Percentiles rank a stretch among this genome's conserved stretches.
phyloP scores from a whole-genome alignment of 139 green algal species.

The Bryopsis sp. region DNA sequence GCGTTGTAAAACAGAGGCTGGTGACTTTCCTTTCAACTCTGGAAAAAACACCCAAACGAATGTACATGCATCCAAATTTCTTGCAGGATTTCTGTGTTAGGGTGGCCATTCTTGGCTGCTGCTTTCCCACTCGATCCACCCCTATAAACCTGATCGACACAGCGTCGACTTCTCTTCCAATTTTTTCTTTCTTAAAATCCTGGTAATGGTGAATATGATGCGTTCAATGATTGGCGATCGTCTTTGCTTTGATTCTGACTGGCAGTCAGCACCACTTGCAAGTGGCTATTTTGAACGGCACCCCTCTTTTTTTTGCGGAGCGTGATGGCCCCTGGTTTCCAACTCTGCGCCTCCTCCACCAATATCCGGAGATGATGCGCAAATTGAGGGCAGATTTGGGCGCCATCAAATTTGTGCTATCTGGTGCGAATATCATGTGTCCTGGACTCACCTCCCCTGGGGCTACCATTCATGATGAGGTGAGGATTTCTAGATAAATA shows the following conservation, averaged over 20 bases:
- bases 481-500: conserved; percentile 23
- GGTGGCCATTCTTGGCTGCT: too few species aligned
- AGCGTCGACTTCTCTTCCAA: neutral
- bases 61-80: too few species aligned
- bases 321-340: conserved; percentile 90
- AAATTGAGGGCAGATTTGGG: conserved; percentile 81
- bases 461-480: conserved; percentile 88
- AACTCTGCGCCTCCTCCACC: conserved; percentile 78
- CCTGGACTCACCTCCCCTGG: conserved; percentile 88
- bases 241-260: neutral
- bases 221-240: neutral
- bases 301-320: conserved; percentile 85
- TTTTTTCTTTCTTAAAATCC: conserved; percentile 6
- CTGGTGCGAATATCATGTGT: conserved; percentile 98
- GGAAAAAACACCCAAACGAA: neutral
- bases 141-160: too few species aligned
- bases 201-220: neutral
- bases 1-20: neutral
- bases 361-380: conserved; percentile 79
- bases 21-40: neutral
- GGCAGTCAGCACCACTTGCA: conserved; percentile 72
- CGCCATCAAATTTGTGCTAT: conserved; percentile 98
- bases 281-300: conserved; percentile 69
- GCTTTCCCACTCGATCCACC: too few species aligned
- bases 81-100: too few species aligned